Conservation (phyloP, 1,139 yeast species). For the Scheffersomyces titani region DNA sequence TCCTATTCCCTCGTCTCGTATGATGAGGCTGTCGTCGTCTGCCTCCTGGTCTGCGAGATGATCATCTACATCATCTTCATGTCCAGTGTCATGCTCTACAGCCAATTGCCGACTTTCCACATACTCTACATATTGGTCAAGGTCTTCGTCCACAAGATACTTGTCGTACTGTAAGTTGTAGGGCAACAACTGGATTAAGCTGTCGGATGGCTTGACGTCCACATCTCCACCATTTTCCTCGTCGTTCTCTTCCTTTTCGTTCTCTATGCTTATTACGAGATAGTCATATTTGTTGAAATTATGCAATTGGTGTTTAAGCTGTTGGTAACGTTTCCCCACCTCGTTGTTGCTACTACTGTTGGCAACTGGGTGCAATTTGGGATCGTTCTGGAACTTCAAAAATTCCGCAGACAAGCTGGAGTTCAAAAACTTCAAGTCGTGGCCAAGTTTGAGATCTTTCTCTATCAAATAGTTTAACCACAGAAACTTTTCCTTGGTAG, state of each 20-base stretch:
- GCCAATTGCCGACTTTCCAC: slow-evolving; percentile 5
- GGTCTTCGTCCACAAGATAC: slow-evolving; percentile 24
- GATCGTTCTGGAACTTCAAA: slow-evolving; percentile 28
- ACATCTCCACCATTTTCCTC: slow-evolving; percentile 12
- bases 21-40: slow-evolving; percentile 4
- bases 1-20: slow-evolving; percentile 17
- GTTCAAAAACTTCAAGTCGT: slow-evolving; percentile 38
- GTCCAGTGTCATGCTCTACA: neutral
- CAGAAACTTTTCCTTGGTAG: slow-evolving; percentile 27
- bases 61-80: neutral
- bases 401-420: slow-evolving; percentile 33
- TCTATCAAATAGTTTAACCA: slow-evolving; percentile 48
- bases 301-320: slow-evolving; percentile 24
- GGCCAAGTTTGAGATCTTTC: slow-evolving; percentile 46
- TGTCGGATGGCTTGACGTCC: slow-evolving; percentile 21
- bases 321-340: slow-evolving; percentile 19
- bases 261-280: slow-evolving; percentile 25
- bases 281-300: slow-evolving; percentile 32
- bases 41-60: neutral
- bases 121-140: slow-evolving; percentile 19
- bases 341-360: slow-evolving; percentile 7
- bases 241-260: slow-evolving; percentile 10
- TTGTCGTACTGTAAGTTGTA: slow-evolving; percentile 33
- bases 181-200: slow-evolving; percentile 25
- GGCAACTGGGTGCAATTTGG: slow-evolving; percentile 32